phyloP scores from a whole-genome alignment of 2,329 filamentous ascomycete species.

The Diaporthe amygdali region DNA sequence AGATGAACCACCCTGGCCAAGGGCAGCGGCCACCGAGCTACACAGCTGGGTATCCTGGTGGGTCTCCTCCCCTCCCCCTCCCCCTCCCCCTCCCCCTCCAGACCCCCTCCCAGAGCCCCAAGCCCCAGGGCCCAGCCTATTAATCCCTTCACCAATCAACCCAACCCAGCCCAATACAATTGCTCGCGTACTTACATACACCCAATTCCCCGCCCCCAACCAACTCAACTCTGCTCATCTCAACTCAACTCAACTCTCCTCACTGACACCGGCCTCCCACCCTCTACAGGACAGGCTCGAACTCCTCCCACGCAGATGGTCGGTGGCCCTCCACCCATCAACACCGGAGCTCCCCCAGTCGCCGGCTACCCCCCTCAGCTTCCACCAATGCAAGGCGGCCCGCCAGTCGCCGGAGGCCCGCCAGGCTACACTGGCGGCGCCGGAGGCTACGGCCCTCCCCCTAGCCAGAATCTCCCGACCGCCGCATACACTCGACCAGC shows the following conservation, averaged over 20 bases:
- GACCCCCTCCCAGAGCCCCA: not conserved
- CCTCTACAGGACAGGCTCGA: conserved; percentile 53
- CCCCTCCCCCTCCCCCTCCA: not conserved
- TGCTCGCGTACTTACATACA: not conserved
- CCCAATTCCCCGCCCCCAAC: not conserved
- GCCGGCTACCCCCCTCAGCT: conserved; percentile 65
- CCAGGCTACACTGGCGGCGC: conserved; percentile 52
- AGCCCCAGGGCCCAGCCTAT: conserved; percentile 11
- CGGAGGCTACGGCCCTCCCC: conserved; percentile 48
- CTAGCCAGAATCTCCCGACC: conserved; percentile 37
- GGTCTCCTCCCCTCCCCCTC: conserved; percentile 18
- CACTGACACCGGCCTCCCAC: conserved; percentile 57
- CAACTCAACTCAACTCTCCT: conserved; percentile 42
- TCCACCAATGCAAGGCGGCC: conserved; percentile 44
- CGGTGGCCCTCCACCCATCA: conserved; percentile 70
- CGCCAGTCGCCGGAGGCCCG: conserved; percentile 47
- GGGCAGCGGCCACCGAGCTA: conserved; percentile 70
- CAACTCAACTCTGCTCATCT: not conserved
- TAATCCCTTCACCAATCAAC: conserved; percentile 44
- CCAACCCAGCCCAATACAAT: conserved; percentile 45
- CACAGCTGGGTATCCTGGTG: conserved; percentile 46
- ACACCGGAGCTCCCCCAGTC: conserved; percentile 61
- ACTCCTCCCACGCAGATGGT: conserved; percentile 66
- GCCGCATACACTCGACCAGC: conserved; percentile 51
- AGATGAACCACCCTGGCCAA: conserved; percentile 68